A percentile compares a stretch with the other conserved stretches of the same genome.
These are phyloP conservation scores for Abrus pulchellus DNA, from an alignment of 306 rosid genomes.

Conservation along the genomic window DNA sequence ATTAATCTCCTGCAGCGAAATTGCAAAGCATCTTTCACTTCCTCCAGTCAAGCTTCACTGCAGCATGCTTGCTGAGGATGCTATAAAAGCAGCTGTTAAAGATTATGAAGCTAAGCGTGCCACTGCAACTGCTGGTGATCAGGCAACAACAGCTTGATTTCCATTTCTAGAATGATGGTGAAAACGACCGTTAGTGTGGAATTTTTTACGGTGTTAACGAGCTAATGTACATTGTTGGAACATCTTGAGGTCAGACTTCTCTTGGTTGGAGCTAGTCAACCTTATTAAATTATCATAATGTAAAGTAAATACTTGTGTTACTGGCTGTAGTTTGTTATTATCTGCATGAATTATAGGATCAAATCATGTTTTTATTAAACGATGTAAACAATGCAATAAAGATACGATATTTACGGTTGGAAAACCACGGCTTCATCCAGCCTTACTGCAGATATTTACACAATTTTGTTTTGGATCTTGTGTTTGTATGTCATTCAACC, in stretches of 20 bases:
- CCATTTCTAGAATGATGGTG: constrained; percentile 35
- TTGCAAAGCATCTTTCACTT: constrained; percentile 95
- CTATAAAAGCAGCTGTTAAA: constrained; percentile 97
- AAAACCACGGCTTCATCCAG: background rate
- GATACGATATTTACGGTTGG: constrained; percentile 9
- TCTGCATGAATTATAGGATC: constrained; percentile 31
- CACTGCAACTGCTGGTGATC: constrained; percentile 42
- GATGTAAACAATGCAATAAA: constrained; percentile 27
- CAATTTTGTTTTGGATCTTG: background rate
- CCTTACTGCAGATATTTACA: constrained; percentile 6
- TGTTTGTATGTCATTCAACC: background rate
- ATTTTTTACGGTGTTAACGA: constrained; percentile 10
- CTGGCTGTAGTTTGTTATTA: constrained; percentile 1
- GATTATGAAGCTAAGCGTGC: constrained; percentile 78
- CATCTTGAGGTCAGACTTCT: constrained; percentile 27
- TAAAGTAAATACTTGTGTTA: constrained; percentile 34
- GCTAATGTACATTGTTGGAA: background rate
- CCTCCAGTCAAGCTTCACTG: constrained; percentile 99
- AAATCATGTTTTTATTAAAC: constrained; percentile 1
- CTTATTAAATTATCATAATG: constrained; percentile 20
- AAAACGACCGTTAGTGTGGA: constrained; percentile 21
- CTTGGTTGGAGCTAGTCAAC: constrained; percentile 38
- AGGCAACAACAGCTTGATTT: constrained; percentile 53
- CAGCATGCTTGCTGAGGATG: constrained; percentile 99
- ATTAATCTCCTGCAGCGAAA: constrained; percentile 69